Evolutionary conservation across 345 rosid species (phyloP).

Genomic region (Streptanthus diversifolius): DNA sequence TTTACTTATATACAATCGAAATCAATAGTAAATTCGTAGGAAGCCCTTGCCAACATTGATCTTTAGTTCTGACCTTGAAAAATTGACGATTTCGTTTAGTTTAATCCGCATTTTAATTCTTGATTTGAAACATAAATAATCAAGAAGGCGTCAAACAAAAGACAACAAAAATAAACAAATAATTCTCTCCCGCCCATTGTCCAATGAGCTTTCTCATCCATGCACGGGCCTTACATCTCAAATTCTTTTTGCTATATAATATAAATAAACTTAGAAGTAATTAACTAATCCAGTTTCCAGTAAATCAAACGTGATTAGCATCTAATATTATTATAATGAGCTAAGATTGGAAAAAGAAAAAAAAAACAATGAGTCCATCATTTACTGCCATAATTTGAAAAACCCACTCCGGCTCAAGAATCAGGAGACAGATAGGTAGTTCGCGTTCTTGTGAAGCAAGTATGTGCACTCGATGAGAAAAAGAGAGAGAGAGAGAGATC

Average conservation of each 20-base stretch:
- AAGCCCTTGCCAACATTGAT: neutral
- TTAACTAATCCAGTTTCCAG: neutral
- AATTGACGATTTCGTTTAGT: neutral
- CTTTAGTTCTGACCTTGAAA: neutral
- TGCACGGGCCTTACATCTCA: slow-evolving; percentile 23
- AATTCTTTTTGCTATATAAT: neutral
- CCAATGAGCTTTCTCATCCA: slow-evolving; percentile 19
- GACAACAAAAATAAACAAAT: slow-evolving; percentile 29
- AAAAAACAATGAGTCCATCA: slow-evolving; percentile 2
- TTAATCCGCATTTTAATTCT: neutral
- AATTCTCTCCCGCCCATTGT: slow-evolving; percentile 20
- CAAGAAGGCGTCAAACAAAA: slow-evolving; percentile 24
- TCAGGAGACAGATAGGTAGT: slow-evolving; percentile 11
- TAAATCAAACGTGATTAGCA: slow-evolving; percentile 1
- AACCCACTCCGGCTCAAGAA: slow-evolving; percentile 34
- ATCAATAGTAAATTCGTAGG: no score
- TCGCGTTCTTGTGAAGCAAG: slow-evolving; percentile 38
- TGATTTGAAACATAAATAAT: neutral
- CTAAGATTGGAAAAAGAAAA: neutral
- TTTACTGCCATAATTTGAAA: slow-evolving; percentile 5
- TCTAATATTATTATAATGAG: neutral
- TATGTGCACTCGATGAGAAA: slow-evolving; percentile 19
- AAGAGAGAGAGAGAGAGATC: slow-evolving; percentile 1
- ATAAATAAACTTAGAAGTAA: neutral
- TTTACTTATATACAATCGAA: no score